phyloP scores from a whole-genome alignment of 345 rosid genomes.

The Toxicodendron radicans region DNA sequence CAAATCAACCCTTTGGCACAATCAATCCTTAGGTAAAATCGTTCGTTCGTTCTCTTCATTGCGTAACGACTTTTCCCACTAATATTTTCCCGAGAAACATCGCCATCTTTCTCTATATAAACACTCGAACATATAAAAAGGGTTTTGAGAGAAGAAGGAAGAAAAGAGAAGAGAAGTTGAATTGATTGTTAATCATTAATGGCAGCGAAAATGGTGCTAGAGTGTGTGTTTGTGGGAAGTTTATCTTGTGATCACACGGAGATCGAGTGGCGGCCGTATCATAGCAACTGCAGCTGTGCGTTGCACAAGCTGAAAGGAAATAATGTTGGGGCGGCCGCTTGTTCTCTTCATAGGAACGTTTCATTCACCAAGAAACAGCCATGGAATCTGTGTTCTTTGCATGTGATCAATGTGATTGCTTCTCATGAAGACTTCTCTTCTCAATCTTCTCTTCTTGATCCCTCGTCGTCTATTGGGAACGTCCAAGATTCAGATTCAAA shows the following conservation, averaged over 20 bases:
- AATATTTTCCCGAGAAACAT: background rate
- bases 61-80: background rate
- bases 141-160: background rate
- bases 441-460: conserved; percentile 1
- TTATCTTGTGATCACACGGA: conserved; percentile 17
- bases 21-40: background rate
- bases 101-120: background rate
- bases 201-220: conserved; percentile 22
- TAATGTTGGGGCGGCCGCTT: background rate
- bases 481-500: too few relatives aligned
- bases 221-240: conserved; percentile 23
- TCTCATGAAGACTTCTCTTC: conserved; percentile 15
- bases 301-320: conserved; percentile 23
- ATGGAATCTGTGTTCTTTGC: conserved; percentile 12
- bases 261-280: conserved; percentile 30
- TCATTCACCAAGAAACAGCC: conserved; percentile 15
- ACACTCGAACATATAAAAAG: background rate
- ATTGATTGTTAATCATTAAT: conserved; percentile 6
- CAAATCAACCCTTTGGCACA: background rate
- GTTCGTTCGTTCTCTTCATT: background rate
- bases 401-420: background rate
- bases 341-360: background rate
- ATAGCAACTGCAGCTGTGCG: conserved; percentile 33
- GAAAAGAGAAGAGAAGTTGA: background rate
- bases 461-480: background rate